Percentiles rank a stretch among this genome's conserved stretches.
Evolutionary conservation across 768 basidiomycete genomes (phyloP).

Genomic region (Rhizopogon roseolus): DNA sequence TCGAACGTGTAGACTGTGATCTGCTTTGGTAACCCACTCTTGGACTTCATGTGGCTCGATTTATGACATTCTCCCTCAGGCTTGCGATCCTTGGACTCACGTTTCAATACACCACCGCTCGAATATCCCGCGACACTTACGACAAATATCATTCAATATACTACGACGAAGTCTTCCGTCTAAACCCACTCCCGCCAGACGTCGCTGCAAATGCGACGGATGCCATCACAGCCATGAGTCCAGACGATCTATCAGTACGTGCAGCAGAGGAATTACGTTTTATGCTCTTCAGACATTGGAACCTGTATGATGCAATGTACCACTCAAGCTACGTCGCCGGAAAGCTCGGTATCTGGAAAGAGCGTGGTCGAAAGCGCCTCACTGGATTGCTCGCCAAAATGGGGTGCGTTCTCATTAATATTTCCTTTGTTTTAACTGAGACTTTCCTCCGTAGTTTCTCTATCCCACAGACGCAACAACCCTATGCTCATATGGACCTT

Average conservation of each 20-base stretch:
- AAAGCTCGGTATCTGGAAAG: slow-evolving; percentile 95
- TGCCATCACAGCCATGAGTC: slow-evolving; percentile 50
- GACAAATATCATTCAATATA: slow-evolving; percentile 78
- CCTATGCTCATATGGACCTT: slow-evolving; percentile 94
- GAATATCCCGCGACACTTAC: slow-evolving; percentile 84
- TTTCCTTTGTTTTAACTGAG: neutral
- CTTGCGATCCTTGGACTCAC: slow-evolving; percentile 91
- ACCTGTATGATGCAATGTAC: slow-evolving; percentile 95
- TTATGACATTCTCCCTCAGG: slow-evolving; percentile 40
- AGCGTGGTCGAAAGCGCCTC: slow-evolving; percentile 82
- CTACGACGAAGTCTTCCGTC: slow-evolving; percentile 87
- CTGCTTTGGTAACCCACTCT: slow-evolving; percentile 66
- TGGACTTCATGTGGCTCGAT: neutral
- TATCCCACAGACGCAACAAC: slow-evolving; percentile 88
- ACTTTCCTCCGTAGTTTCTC: slow-evolving; percentile 65
- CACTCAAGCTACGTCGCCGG: slow-evolving; percentile 96
- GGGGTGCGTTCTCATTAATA: slow-evolving; percentile 53
- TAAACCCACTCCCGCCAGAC: slow-evolving; percentile 62
- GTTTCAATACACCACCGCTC: slow-evolving; percentile 83
- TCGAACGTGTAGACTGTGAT: slow-evolving; percentile 92
- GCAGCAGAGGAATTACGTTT: slow-evolving; percentile 89
- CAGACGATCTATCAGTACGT: slow-evolving; percentile 83
- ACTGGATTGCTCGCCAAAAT: slow-evolving; percentile 95
- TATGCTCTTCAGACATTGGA: slow-evolving; percentile 96
- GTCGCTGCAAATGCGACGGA: slow-evolving; percentile 28